Base-by-base conservation (phyloP, 1,139 yeast genomes). In the Blastobotrys indianensis region DNA sequence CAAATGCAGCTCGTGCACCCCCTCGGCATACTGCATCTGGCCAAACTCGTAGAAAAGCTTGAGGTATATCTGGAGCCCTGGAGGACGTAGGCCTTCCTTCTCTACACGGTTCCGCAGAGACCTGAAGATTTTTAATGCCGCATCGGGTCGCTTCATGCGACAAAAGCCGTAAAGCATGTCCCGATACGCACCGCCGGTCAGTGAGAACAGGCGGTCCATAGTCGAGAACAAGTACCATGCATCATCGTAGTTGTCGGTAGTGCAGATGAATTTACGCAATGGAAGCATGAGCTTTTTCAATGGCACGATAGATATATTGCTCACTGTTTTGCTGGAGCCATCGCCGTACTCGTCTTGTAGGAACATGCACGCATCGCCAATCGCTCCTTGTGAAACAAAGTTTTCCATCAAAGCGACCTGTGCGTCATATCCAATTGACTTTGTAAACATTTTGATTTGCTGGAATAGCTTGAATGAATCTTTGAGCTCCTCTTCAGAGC, bases 181-280 rank as follows among this genome's bases (percentile, higher is more conserved):
- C 36, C 77, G 68, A 55, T 82, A 82, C 1, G 76, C 66, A 8
- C 80, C 83, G 54, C 65, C 74, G 0, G 92, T 86, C 4, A 82
- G 71, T 30, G 69, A 62, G 57, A 84, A 82, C 50, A 77, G 75
- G 54, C 75, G 71, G 57, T 79, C 77, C 41, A 84, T 60, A 47
- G 76, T 76, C 1, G 79, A 79, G 54, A 80, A 85, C 8, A 84
- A 64, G 3, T 72, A 74, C 87, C 88, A 82, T 37, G 81, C 80
- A 4, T 77, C 70, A 46, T 77, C 79, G 11, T 68, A 63, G 23
- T 69, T 66, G 3, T 65, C 62, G 47, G 70, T 51, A 2, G 54
- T 61, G 29, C 74, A 59, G 1, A 78, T 73, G 58, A 74, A 80
- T 10, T 36, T 17, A 7, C 25, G 25, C 7, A 20, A 20, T 4